phyloP scores from a whole-genome alignment of 1,284 basidiomycete genomes.

The Ustilago crameri region DNA sequence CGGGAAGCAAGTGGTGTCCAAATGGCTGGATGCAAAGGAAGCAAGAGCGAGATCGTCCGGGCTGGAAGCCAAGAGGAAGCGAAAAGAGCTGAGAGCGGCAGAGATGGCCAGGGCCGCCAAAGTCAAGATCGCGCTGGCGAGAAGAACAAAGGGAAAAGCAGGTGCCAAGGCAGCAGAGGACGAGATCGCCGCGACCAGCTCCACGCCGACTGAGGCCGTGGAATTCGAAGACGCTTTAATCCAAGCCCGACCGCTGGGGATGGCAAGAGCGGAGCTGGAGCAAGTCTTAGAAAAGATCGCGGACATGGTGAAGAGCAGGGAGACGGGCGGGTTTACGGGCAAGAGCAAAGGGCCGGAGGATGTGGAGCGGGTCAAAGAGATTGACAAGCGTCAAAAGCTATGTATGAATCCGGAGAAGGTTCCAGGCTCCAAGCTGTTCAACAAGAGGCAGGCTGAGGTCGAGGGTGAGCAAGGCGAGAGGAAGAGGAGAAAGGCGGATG shows the following conservation, averaged over 20 bases:
- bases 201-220: not conserved
- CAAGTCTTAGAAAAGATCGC: conserved; percentile 72
- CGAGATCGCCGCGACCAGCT: conserved; percentile 12
- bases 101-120: conserved; percentile 20
- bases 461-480: conserved; percentile 6
- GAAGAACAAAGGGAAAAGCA: conserved; percentile 30
- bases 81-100: conserved; percentile 11
- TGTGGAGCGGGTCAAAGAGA: conserved; percentile 51
- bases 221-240: conserved; percentile 40
- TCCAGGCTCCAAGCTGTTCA: conserved; percentile 13
- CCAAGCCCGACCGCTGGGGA: conserved; percentile 28
- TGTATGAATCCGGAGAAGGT: conserved; percentile 41
- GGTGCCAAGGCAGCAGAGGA: conserved; percentile 40
- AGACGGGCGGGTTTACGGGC: conserved; percentile 31
- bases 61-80: conserved; percentile 10
- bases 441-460: conserved; percentile 13
- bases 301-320: conserved; percentile 15
- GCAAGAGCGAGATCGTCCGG: conserved; percentile 1
- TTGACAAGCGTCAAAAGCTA: conserved; percentile 46
- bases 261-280: conserved; percentile 76
- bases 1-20: conserved; percentile 72
- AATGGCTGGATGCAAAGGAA: conserved; percentile 72
- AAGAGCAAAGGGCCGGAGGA: conserved; percentile 30
- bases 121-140: conserved; percentile 23
- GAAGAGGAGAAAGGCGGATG: conserved; percentile 17